phyloP scores from a whole-genome alignment of 2,329 filamentous ascomycete genomes.

The Talaromyces sp. region DNA sequence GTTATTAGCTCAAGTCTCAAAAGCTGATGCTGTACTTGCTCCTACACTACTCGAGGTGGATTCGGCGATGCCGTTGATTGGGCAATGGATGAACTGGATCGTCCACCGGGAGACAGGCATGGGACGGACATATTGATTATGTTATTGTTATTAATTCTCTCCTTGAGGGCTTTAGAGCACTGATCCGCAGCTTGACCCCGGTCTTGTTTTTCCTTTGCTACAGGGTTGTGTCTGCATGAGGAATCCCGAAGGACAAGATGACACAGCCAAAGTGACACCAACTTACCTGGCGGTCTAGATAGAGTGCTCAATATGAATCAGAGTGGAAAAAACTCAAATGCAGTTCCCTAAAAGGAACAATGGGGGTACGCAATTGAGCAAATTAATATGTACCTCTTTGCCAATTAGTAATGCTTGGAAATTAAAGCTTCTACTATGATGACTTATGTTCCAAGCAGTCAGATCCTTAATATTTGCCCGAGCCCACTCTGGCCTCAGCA shows the following conservation, averaged over 20 bases:
- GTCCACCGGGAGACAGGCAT: neutral
- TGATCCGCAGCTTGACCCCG: neutral
- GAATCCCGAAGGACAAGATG: neutral
- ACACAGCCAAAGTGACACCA: neutral
- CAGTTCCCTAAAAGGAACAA: too few relatives aligned
- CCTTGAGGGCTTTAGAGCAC: neutral
- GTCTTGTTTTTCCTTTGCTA: neutral
- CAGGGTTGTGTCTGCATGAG: neutral
- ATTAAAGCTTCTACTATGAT: too few relatives aligned
- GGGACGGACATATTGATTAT: neutral
- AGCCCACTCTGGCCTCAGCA: neutral
- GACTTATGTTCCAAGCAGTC: neutral
- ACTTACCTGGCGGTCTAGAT: neutral
- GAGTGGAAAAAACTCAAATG: too few relatives aligned
- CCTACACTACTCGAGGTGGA: too few relatives aligned
- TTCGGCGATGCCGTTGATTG: neutral
- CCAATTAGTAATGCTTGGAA: neutral
- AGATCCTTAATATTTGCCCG: neutral
- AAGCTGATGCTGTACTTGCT: too few relatives aligned
- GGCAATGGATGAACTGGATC: neutral
- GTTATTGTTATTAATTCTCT: neutral
- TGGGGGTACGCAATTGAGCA: neutral
- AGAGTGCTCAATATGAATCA: neutral
- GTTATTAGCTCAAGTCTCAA: neutral
- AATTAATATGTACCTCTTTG: neutral